Base-by-base conservation (phyloP, 1,284 basidiomycete genomes). In the Cystobasidium pallidum region DNA sequence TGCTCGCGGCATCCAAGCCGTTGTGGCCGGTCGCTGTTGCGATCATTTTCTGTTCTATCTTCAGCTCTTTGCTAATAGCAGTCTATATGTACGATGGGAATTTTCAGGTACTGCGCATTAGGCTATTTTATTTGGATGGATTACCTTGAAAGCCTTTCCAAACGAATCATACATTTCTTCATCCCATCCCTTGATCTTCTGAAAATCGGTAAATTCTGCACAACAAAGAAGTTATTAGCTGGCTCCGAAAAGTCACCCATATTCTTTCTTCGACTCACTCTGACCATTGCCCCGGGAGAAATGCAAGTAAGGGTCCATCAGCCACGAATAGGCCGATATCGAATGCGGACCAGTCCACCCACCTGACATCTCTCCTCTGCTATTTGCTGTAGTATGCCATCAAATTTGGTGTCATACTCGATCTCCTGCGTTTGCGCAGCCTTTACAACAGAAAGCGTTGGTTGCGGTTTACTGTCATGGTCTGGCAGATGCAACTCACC, bases 351-450 rank as follows among this genome's bases (percentile, higher is more conserved):
- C n/a, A n/a, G n/a, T 59, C 34, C 10, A 19, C 43, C 19, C 15
- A 59, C 59, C 55, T 58, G 67, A 32, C 67, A 70, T 41, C 58
- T 61, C 21, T 49, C 36, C 28, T 30, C 67, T 19, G 67, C 67
- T 19, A 70, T 62, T 15, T 30, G 28, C 8, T 11, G 41, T 10
- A 70, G 43, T 15, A 61, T 39, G n/a, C n/a, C 57, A 28, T 61
- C 28, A 10, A 70, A 45, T 24, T 36, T 32, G 2, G 32, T 52
- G n/a, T 21, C 39, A 43, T 58, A 41, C 28, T 61, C 57, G n/a
- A 36, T 28, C 13, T 41, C 67, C 36, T 70, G 41, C 26, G 57
- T 59, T 41, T 61, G 58, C 45, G 41, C 54, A 57, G 54, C 54
- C 54, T 34, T 32, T 36, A 24, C 2, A 24, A 24, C 4, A 30